phyloP scores from a whole-genome alignment of 2,329 filamentous ascomycete genomes.

The Hypoxylon sp. region DNA sequence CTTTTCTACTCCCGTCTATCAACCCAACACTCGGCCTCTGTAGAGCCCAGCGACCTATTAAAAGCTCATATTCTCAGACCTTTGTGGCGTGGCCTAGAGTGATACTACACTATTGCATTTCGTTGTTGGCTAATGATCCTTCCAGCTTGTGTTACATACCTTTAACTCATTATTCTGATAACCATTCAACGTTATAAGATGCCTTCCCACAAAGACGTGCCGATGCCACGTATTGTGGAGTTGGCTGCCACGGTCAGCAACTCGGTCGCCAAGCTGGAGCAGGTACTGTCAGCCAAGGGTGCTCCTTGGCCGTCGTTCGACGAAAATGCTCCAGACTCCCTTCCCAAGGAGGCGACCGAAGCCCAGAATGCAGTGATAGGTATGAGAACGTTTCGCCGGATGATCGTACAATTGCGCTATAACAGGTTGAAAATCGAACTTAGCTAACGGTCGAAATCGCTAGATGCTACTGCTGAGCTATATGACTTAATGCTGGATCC shows the following conservation, averaged over 20 bases:
- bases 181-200: too few species aligned
- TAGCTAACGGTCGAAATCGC: neutral
- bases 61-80: neutral
- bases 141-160: too few species aligned
- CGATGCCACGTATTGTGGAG: neutral
- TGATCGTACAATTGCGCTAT: neutral
- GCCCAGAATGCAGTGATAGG: neutral
- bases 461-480: neutral
- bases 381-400: neutral
- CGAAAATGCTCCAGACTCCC: neutral
- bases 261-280: neutral
- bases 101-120: too few species aligned
- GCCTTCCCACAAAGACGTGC: too few species aligned
- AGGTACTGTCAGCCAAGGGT: neutral
- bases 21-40: neutral
- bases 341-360: neutral
- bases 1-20: neutral
- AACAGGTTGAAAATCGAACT: neutral
- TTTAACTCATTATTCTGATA: too few species aligned
- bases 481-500: neutral
- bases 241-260: neutral
- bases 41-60: neutral
- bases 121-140: too few species aligned
- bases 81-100: neutral
- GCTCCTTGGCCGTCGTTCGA: neutral